phyloP scores from a whole-genome alignment of 2,329 filamentous ascomycete genomes.

The Colletotrichum camelliae region DNA sequence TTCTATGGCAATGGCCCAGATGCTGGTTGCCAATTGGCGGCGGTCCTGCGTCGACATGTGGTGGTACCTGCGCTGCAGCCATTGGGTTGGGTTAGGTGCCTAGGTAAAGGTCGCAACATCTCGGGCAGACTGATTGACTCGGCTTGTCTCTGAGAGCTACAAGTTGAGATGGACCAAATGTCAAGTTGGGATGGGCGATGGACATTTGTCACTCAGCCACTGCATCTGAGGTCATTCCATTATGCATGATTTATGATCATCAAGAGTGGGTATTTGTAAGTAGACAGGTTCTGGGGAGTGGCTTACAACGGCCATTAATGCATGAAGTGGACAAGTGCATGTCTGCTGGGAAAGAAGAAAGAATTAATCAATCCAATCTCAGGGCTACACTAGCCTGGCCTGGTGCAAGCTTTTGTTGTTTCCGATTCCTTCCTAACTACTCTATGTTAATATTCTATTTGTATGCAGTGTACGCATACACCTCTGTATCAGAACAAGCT shows the following conservation, averaged over 20 bases:
- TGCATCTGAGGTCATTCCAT: not conserved
- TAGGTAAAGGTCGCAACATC: not conserved
- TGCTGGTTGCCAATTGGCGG: not conserved
- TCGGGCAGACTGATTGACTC: not conserved
- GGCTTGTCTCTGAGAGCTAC: not conserved
- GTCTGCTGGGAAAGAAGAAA: not conserved
- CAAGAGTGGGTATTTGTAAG: not conserved
- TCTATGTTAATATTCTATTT: no score
- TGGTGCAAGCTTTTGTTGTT: not conserved
- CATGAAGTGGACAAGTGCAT: not conserved
- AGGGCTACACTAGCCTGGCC: not conserved
- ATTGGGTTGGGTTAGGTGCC: not conserved
- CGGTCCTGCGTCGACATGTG: not conserved
- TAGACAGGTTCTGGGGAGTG: not conserved
- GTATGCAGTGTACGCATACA: no score
- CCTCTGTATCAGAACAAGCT: no score
- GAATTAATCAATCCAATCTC: not conserved
- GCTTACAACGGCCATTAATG: not conserved
- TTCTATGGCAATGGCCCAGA: not conserved
- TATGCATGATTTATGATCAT: not conserved
- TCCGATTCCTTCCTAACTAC: no score
- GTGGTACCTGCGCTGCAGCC: not conserved
- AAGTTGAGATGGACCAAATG: not conserved
- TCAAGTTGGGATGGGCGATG: not conserved
- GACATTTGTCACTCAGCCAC: not conserved